A percentile compares a stretch with the other conserved stretches of the same genome.
phyloP scores from a whole-genome alignment of 352 stramenopile genomes.

The Phytophthora hybrid region DNA sequence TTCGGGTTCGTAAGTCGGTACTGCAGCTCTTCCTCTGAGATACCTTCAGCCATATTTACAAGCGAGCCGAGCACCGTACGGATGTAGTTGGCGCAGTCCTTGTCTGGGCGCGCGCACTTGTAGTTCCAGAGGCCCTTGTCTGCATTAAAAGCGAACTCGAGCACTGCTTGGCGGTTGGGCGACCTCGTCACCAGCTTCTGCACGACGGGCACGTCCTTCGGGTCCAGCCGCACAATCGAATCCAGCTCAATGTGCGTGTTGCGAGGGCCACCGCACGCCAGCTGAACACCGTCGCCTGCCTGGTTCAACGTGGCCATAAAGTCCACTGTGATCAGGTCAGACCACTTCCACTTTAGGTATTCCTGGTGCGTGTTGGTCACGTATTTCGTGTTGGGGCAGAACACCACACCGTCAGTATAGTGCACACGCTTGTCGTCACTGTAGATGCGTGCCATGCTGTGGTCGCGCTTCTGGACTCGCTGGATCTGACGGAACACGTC shows the following conservation, averaged over 20 bases:
- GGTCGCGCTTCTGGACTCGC: slow-evolving; percentile 78
- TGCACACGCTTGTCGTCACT: slow-evolving; percentile 86
- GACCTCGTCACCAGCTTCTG: slow-evolving; percentile 71
- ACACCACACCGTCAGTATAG: slow-evolving; percentile 92
- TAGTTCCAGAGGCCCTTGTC: slow-evolving; percentile 92
- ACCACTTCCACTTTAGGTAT: slow-evolving; percentile 94
- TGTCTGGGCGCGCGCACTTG: slow-evolving; percentile 90
- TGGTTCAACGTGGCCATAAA: slow-evolving; percentile 76
- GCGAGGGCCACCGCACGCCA: slow-evolving; percentile 78
- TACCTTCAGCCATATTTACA: slow-evolving; percentile 92
- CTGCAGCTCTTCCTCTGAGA: slow-evolving; percentile 92
- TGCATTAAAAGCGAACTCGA: slow-evolving; percentile 90
- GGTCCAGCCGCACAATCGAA: slow-evolving; percentile 81
- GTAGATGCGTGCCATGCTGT: slow-evolving; percentile 83
- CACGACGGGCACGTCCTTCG: slow-evolving; percentile 73
- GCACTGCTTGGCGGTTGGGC: slow-evolving; percentile 69
- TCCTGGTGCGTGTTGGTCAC: slow-evolving; percentile 87
- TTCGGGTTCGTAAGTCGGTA: slow-evolving; percentile 83
- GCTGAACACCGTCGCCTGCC: slow-evolving; percentile 57
- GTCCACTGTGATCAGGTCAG: slow-evolving; percentile 91
- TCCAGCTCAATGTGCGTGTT: slow-evolving; percentile 88
- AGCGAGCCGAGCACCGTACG: slow-evolving; percentile 90
- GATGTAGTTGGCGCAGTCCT: slow-evolving; percentile 91
- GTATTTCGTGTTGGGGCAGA: slow-evolving; percentile 90
- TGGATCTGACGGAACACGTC: slow-evolving; percentile 88